Conservation (phyloP, 2,329 filamentous ascomycete species). For the Colletotrichum melonis region DNA sequence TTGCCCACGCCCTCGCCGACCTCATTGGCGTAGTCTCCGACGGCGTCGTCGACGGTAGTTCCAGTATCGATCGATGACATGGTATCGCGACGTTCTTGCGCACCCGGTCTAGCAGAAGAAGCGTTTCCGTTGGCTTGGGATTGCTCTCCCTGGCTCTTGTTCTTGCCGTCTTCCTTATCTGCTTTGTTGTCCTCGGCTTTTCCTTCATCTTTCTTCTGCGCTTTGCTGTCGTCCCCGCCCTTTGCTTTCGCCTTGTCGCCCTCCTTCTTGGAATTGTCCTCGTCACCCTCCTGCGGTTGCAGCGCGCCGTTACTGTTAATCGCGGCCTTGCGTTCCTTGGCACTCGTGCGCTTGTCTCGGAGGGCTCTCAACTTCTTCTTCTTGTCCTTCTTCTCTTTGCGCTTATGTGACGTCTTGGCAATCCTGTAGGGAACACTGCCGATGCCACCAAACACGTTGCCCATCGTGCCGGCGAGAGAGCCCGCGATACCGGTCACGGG, state of each 20-base stretch:
- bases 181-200: conserved; percentile 1
- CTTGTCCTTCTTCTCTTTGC: conserved; percentile 62
- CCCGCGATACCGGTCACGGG: conserved; percentile 75
- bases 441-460: conserved; percentile 70
- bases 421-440: conserved; percentile 72
- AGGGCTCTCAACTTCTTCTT: conserved; percentile 56
- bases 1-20: conserved; percentile 63
- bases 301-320: background rate
- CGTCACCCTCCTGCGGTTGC: background rate
- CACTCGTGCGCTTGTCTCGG: conserved; percentile 37
- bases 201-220: background rate
- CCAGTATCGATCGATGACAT: conserved; percentile 35
- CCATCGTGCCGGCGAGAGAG: conserved; percentile 68
- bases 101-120: conserved; percentile 10
- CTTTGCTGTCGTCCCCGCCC: background rate
- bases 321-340: conserved; percentile 15
- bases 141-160: background rate
- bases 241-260: background rate
- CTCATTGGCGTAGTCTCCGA: conserved; percentile 59
- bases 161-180: background rate
- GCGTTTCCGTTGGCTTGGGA: conserved; percentile 8
- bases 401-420: conserved; percentile 66
- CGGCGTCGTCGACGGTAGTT: conserved; percentile 40
- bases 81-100: conserved; percentile 35
- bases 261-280: background rate